phyloP scores from a whole-genome alignment of 2,329 filamentous ascomycete genomes.

The Mycosphaerelloides madeirae region DNA sequence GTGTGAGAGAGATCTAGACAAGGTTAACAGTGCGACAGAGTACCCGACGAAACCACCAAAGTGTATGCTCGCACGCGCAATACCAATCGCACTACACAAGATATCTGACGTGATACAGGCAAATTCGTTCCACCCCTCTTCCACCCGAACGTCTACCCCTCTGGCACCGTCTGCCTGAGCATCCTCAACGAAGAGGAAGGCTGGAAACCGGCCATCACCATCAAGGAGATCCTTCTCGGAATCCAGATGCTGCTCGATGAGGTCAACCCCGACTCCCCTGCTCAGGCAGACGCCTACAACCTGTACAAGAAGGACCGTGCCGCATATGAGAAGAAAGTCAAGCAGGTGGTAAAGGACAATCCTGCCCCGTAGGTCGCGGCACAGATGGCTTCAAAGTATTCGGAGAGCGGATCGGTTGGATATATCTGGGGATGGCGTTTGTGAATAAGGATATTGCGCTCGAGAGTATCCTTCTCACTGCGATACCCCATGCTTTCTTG shows the following conservation, averaged over 20 bases:
- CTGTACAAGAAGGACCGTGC: slow-evolving; percentile 84
- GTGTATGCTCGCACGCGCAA: slow-evolving; percentile 57
- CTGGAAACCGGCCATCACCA: slow-evolving; percentile 97
- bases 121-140: slow-evolving; percentile 96
- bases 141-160: slow-evolving; percentile 97
- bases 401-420: neutral
- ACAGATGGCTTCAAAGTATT: neutral
- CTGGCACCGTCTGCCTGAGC: slow-evolving; percentile 92
- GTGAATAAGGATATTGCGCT: neutral
- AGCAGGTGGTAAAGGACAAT: slow-evolving; percentile 83
- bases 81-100: neutral
- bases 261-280: slow-evolving; percentile 93
- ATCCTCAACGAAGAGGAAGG: slow-evolving; percentile 98
- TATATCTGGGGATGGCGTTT: neutral
- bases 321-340: slow-evolving; percentile 86
- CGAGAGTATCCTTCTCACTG: no score
- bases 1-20: neutral
- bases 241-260: slow-evolving; percentile 95
- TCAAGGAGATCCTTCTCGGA: slow-evolving; percentile 93
- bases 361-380: slow-evolving; percentile 53
- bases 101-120: slow-evolving; percentile 52
- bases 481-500: neutral
- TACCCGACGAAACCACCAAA: slow-evolving; percentile 99
- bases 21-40: slow-evolving; percentile 52
- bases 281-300: slow-evolving; percentile 96